Percentiles rank a stretch among this genome's conserved stretches.
Conservation (phyloP, 208 protist genomes). For the Strigomonas galati region DNA sequence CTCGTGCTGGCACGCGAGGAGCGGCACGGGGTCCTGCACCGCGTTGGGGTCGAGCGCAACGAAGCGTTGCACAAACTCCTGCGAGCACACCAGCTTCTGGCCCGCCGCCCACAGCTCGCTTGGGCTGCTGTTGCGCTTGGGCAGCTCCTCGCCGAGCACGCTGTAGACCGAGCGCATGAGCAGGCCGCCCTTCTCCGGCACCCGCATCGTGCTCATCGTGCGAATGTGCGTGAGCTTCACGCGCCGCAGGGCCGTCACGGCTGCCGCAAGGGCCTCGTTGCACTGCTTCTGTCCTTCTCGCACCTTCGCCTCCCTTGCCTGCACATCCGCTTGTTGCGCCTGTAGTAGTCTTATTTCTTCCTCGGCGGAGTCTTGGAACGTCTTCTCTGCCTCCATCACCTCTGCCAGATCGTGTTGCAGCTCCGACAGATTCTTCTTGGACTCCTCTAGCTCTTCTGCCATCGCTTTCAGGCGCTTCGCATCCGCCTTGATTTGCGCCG, state of each 20-base stretch:
- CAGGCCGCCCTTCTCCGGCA: constrained; percentile 36
- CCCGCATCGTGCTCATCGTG: constrained; percentile 24
- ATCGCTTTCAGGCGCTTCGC: constrained; percentile 4
- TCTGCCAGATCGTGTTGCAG: not conserved
- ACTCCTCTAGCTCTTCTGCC: constrained; percentile 5
- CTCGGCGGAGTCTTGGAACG: constrained; percentile 15
- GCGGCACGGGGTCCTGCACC: constrained; percentile 34
- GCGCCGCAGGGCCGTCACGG: constrained; percentile 17
- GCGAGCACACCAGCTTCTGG: constrained; percentile 25
- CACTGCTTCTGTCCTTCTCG: constrained; percentile 14
- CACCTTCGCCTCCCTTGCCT: constrained; percentile 8
- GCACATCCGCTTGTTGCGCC: not conserved
- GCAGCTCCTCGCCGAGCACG: constrained; percentile 47
- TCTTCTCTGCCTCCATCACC: not conserved
- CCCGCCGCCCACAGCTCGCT: constrained; percentile 40
- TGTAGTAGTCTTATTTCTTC: constrained; percentile 18
- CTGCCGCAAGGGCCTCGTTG: constrained; percentile 15
- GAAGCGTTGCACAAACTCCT: constrained; percentile 42
- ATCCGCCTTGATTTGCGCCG: constrained; percentile 17
- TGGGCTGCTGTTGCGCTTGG: constrained; percentile 18
- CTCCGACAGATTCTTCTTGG: constrained; percentile 13
- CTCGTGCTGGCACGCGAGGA: constrained; percentile 27
- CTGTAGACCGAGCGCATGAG: constrained; percentile 43
- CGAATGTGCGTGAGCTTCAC: constrained; percentile 38
- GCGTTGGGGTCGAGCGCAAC: constrained; percentile 31